phyloP scores from a whole-genome alignment of 1,284 basidiomycete species.

The Austropuccinia psidii region DNA sequence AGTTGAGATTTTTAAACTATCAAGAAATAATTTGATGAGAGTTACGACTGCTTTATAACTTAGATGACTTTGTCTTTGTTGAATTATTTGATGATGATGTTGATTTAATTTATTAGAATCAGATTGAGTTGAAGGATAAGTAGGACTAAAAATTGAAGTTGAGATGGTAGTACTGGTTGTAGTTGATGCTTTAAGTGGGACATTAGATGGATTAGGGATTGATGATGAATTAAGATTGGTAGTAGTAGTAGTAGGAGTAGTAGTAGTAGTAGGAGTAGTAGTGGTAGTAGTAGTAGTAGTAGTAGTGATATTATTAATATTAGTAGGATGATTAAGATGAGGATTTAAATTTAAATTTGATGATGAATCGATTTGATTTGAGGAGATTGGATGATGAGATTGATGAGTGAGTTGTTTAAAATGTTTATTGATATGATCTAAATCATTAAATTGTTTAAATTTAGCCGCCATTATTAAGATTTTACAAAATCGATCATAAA shows the following conservation, averaged over 20 bases:
- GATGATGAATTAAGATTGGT: neutral
- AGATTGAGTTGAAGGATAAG: slow-evolving; percentile 47
- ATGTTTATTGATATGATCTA: slow-evolving; percentile 10
- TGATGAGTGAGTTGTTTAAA: too few species aligned
- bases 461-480: slow-evolving; percentile 15
- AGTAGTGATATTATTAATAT: neutral
- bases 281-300: slow-evolving; percentile 9
- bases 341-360: slow-evolving; percentile 38
- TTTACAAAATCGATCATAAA: slow-evolving; percentile 27
- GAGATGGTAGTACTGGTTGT: slow-evolving; percentile 60
- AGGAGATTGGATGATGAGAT: too few species aligned
- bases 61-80: slow-evolving; percentile 16
- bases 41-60: slow-evolving; percentile 38
- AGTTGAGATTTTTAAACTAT: slow-evolving; percentile 38
- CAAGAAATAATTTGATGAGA: slow-evolving; percentile 39
- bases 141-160: slow-evolving; percentile 57
- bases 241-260: slow-evolving; percentile 3
- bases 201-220: slow-evolving; percentile 43
- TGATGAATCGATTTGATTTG: neutral
- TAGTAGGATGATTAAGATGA: slow-evolving; percentile 40
- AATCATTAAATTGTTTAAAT: slow-evolving; percentile 8
- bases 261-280: neutral
- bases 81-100: slow-evolving; percentile 47
- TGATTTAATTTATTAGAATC: slow-evolving; percentile 51
- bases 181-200: slow-evolving; percentile 55